Conservation (phyloP, 768 basidiomycete genomes). For the Scleroderma bovista region DNA sequence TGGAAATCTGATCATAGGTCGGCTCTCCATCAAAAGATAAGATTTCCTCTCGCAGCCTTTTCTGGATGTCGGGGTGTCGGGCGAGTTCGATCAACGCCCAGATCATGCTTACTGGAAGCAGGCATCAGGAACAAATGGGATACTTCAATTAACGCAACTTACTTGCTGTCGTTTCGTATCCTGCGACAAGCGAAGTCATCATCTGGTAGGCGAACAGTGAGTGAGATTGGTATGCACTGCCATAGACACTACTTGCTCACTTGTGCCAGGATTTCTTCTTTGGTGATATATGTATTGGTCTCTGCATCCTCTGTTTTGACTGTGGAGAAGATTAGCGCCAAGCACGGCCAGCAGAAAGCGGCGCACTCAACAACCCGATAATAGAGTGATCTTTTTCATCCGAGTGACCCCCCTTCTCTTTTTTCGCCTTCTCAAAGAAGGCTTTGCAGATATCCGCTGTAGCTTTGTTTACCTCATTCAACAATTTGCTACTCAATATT, state of each 20-base stretch:
- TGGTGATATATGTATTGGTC: conserved; percentile 17
- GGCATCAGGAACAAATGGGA: no score
- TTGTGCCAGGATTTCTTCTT: conserved; percentile 23
- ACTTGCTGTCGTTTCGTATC: conserved; percentile 20
- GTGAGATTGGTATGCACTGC: no score
- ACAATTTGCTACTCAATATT: conserved; percentile 16
- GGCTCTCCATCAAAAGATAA: conserved; percentile 39
- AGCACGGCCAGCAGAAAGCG: conserved; percentile 4
- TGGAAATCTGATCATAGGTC: conserved; percentile 47
- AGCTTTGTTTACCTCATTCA: conserved; percentile 21
- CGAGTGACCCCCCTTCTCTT: conserved; percentile 21
- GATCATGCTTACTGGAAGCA: conserved; percentile 7
- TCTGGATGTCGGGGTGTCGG: conserved; percentile 39
- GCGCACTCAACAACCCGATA: conserved; percentile 20
- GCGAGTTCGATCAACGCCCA: conserved; percentile 58
- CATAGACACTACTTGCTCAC: neutral
- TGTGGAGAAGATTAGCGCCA: conserved; percentile 6
- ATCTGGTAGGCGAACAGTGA: conserved; percentile 6
- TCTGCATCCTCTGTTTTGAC: conserved; percentile 32
- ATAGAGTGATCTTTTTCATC: conserved; percentile 22
- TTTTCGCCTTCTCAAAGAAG: conserved; percentile 31
- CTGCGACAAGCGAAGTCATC: conserved; percentile 13
- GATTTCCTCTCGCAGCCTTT: conserved; percentile 46
- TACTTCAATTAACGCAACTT: neutral
- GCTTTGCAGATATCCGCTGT: conserved; percentile 34